Base-by-base conservation (phyloP, 2,329 filamentous ascomycete genomes). In the Didymella glomerata region DNA sequence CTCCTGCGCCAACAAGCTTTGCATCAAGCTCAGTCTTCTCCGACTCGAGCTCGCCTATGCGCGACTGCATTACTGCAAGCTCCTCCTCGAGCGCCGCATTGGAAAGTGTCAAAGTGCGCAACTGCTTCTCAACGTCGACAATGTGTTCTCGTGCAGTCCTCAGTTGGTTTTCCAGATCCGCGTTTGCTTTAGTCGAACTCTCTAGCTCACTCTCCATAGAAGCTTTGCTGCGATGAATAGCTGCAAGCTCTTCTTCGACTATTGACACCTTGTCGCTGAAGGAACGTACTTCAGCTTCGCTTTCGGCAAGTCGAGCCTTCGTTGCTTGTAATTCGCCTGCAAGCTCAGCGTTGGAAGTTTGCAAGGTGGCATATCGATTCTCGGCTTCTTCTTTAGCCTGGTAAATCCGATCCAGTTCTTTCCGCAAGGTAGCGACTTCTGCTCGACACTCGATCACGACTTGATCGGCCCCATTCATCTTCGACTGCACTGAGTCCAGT, bases 351-450 rank as follows among this genome's bases (percentile, higher is more conserved):
- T 67, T 51, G 34, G 64, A 64, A 18, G 51, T 50, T 32, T 69
- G 59, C 6, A 69, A 44, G 2, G 52, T 49, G 8, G 49, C 41
- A 6, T 74, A 55, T 22, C 56, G 52, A n/a, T 68, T 57, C 25
- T 71, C 63, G 30, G 66, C 58, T 7, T 68, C 60, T 13, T 50
- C 30, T 49, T 72, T 75, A 13, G 65, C 64, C 6, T 62, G 56
- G 51, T 61, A 57, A 10, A 62, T 34, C 16, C 46, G 40, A 2
- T 25, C 41, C 10, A 68, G 50, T n/a, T 72, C 62, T 32, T 44
- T 57, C 45, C 69, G 63, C 9, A 75, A 48, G 11, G n/a, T 20
- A 0, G 55, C 62, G 1, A 72, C 34, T 18, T 70, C 58, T 24
- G 54, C 50, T 24, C 54, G 63, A 11, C 66, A 38, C 6, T 60